Evolutionary conservation across 208 protist genomes (phyloP), one percentile per base, ranked within the genome.

Genomic region (Leishmania turanica): DNA sequence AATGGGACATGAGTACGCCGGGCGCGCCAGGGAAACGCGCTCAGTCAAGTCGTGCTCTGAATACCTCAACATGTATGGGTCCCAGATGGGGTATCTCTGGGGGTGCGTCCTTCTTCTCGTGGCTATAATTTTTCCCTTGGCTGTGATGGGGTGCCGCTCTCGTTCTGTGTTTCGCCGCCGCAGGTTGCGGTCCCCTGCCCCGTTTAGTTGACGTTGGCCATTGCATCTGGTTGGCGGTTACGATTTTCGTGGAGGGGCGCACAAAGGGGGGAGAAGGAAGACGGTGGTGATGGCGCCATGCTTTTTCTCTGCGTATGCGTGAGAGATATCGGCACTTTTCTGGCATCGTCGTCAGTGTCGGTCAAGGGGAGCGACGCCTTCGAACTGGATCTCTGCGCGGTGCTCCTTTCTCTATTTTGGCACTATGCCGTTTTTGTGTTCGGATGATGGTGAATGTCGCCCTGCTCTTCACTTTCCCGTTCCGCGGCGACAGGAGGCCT

Each of bases 71-170:
- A 8, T 17, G 3, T 2, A 75, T 11, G 3, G 3, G 0, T 49
- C 19, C 45, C 17, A 37, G 1, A 68, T 40, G 42, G 76, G 76
- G 42, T 79, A 79, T 60, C 4, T 31, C 3, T 79, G 76, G 76
- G 76, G 76, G 6, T 79, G 34, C 24, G 31, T 86, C 13, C 37
- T 78, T 53, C 40, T 82, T 27, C 11, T 77, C 3, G 15, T 74
- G 8, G 31, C n/a, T 37, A 42, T 86, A 9, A 42, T 83, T 54
- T 75, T 86, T 78, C 74, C 85, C 51, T 60, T 80, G 31, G 37
- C 58, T 65, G 66, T 60, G 24, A 79, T 90, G 83, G 78, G 83
- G 21, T 83, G 53, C 51, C 77, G 83, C 42, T 86, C 83, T 24
- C 69, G 78, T 8, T 81, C 83, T 9, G 64, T 86, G 40, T 86